phyloP scores from a whole-genome alignment of 2,329 filamentous ascomycete species.

The Arachnomyces sp. region DNA sequence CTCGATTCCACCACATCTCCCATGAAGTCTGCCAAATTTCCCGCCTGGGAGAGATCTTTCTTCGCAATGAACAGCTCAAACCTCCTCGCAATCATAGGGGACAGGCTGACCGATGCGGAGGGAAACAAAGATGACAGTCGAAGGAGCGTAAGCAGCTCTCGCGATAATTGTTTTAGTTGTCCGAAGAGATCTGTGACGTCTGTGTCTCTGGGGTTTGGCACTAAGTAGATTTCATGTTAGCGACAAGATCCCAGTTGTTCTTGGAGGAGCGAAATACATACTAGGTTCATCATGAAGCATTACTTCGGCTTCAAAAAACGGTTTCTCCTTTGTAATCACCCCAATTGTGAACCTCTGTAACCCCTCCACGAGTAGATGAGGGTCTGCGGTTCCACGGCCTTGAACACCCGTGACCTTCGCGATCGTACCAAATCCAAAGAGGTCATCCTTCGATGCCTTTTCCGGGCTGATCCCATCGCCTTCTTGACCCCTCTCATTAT shows the following conservation, averaged over 20 bases:
- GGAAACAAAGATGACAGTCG: conserved; percentile 78
- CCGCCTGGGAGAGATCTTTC: conserved; percentile 74
- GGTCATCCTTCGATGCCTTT: conserved; percentile 57
- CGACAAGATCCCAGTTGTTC: neutral
- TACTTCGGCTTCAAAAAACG: conserved; percentile 79
- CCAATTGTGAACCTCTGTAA: conserved; percentile 67
- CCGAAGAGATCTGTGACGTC: conserved; percentile 64
- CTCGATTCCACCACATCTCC: conserved; percentile 79
- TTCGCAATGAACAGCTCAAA: conserved; percentile 80
- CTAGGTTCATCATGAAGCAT: conserved; percentile 61
- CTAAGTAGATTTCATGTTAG: conserved; percentile 14
- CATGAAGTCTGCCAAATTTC: conserved; percentile 90
- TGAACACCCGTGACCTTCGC: conserved; percentile 72
- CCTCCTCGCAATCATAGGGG: conserved; percentile 74
- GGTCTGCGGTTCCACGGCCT: conserved; percentile 64
- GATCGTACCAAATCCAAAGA: conserved; percentile 76
- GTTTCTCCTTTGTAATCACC: conserved; percentile 64
- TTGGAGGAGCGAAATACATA: conserved; percentile 29
- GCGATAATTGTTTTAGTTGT: conserved; percentile 72
- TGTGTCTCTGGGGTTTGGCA: conserved; percentile 45
- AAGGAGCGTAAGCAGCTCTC: conserved; percentile 77
- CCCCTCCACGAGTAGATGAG: conserved; percentile 80
- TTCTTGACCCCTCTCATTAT: conserved; percentile 36
- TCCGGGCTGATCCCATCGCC: conserved; percentile 48
- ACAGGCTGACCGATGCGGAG: conserved; percentile 59